A percentile compares a stretch with the other conserved stretches of the same genome.
Conservation (phyloP, 306 rosid species). For the Pachyrhizus erosus region DNA sequence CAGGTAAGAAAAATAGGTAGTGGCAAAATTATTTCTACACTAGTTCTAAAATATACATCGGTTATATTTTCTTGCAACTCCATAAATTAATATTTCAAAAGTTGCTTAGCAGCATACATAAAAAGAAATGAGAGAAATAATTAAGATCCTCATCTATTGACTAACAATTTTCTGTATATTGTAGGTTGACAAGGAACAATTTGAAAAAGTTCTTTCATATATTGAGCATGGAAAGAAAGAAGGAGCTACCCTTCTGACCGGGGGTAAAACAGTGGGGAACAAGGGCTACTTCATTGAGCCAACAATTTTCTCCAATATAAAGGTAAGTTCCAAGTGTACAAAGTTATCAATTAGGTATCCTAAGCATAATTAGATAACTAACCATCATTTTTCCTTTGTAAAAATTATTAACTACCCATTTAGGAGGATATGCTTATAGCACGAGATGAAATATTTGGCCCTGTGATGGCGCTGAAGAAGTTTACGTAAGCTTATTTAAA, state of each 20-base stretch:
- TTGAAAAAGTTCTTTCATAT: constrained; percentile 64
- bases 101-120: background rate
- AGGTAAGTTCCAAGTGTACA: constrained; percentile 46
- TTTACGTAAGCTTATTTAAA: constrained; percentile 56
- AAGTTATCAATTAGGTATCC: background rate
- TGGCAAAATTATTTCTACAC: background rate
- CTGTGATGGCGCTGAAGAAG: constrained; percentile 55
- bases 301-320: constrained; percentile 70
- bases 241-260: constrained; percentile 81
- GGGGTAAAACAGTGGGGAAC: constrained; percentile 72
- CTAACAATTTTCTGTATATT: background rate
- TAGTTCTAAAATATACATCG: background rate
- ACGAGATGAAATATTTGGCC: constrained; percentile 77
- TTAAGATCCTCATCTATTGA: background rate
- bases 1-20: constrained; percentile 51
- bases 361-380: background rate
- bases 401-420: background rate
- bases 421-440: constrained; percentile 74
- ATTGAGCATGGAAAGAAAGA: constrained; percentile 85
- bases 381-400: background rate
- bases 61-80: background rate
- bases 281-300: constrained; percentile 80
- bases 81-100: background rate
- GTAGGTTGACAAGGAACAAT: constrained; percentile 71
- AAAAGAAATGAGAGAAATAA: background rate